phyloP scores from a whole-genome alignment of 2,329 filamentous ascomycete genomes.

The Sporothrix pseudoabietina region DNA sequence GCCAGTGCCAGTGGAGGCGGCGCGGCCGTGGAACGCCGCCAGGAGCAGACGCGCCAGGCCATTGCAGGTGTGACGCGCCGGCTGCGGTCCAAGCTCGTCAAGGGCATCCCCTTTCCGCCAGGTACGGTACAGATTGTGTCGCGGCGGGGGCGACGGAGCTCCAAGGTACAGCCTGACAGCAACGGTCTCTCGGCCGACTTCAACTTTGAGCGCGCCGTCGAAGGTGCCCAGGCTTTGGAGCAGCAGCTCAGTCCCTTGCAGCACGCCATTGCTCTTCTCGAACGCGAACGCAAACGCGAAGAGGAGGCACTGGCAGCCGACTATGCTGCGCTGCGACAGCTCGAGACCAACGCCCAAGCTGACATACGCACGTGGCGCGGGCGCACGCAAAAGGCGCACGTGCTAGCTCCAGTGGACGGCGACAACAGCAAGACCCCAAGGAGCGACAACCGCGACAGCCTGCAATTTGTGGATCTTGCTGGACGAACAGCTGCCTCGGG shows the following conservation, averaged over 20 bases:
- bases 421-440: background rate
- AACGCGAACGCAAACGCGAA: slow-evolving; percentile 59
- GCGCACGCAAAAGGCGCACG: slow-evolving; percentile 53
- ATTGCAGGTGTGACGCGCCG: slow-evolving; percentile 58
- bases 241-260: slow-evolving; percentile 62
- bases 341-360: slow-evolving; percentile 60
- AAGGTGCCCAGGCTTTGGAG: slow-evolving; percentile 60
- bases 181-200: slow-evolving; percentile 60
- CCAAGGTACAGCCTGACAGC: slow-evolving; percentile 36
- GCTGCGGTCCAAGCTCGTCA: slow-evolving; percentile 59
- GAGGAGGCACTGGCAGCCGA: slow-evolving; percentile 59
- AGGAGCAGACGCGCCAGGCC: slow-evolving; percentile 57
- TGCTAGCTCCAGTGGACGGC: slow-evolving; percentile 49
- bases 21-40: slow-evolving; percentile 43
- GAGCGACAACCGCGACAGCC: background rate
- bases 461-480: slow-evolving; percentile 22
- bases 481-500: slow-evolving; percentile 16
- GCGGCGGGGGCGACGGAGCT: background rate
- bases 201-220: slow-evolving; percentile 65
- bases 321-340: slow-evolving; percentile 51
- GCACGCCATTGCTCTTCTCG: slow-evolving; percentile 64
- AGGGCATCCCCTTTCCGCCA: slow-evolving; percentile 68
- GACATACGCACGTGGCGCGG: slow-evolving; percentile 57
- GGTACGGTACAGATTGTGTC: slow-evolving; percentile 32
- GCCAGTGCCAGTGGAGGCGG: slow-evolving; percentile 19